Evolutionary conservation across 2,329 filamentous ascomycete species (phyloP), one percentile per base, ranked within the genome.

Genomic region (Xylaria hypoxylon): DNA sequence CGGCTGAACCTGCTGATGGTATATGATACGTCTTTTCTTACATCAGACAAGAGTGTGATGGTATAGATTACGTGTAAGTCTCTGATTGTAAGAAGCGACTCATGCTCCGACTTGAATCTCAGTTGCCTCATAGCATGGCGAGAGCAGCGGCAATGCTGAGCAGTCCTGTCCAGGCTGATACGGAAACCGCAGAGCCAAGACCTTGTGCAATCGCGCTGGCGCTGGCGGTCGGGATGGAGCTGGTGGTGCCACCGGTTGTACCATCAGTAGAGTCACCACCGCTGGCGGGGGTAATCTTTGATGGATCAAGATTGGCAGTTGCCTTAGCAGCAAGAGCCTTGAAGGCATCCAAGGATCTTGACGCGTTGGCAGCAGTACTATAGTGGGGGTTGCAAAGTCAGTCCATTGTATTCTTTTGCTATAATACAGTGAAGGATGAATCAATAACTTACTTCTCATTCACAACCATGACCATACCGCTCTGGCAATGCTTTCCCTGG

Each of bases 391-490:
- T 13, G 22, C 13, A 2, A 28, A 38, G 60, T 67, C 45, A 68
- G 64, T 13, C 8, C 28, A 13, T n/a, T 31, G 5, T 24, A 51
- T 69, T 48, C 44, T n/a, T 42, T 5, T 52, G 19, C 17, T 70
- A 71, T 69, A 38, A 7, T n/a, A 19, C 1, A 24, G n/a, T 53
- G 3, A 40, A 47, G 22, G 13, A 3, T 15, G 7, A 3, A n/a
- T 10, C 11, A 4, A 19, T 22, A 22, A 80, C 89, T 80, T 80
- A 91, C 89, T 90, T 84, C 80, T 87, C 87, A 79, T 94, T 94
- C 76, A 94, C 89, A 35, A 92, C 90, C 82, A 92, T 90, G 64
- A 86, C 85, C 90, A 94, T 94, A 68, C 91, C 91, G 53, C 77
- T 80, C 78, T 93, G 87, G 79, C 92, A 96, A 81, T 96, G 92